Evolutionary conservation across 441 rosid species (phyloP).

Genomic region (Erodium moschatum): DNA sequence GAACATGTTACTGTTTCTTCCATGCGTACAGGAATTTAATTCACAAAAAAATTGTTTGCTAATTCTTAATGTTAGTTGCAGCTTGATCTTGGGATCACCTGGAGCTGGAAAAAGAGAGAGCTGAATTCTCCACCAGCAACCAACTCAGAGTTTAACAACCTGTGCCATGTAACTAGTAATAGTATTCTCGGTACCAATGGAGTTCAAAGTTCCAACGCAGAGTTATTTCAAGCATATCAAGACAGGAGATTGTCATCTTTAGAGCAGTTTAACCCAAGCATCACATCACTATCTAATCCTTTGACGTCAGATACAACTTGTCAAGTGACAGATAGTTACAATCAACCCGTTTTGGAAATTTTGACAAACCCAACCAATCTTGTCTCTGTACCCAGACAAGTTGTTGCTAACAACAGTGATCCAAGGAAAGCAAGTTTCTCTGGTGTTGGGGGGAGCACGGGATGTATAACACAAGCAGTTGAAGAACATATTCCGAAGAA

Average conservation of each 20-base stretch:
- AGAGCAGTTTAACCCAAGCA: slow-evolving; percentile 12
- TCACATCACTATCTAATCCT: slow-evolving; percentile 12
- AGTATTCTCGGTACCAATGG: neutral
- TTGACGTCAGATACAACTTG: slow-evolving; percentile 4
- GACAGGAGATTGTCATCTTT: slow-evolving; percentile 10
- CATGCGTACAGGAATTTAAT: neutral
- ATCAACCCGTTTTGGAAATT: slow-evolving; percentile 5
- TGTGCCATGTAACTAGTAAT: neutral
- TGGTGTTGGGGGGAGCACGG: slow-evolving; percentile 11
- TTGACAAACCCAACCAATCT: slow-evolving; percentile 7
- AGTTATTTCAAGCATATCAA: neutral
- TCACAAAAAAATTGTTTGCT: slow-evolving; percentile 3
- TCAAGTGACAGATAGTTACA: slow-evolving; percentile 10
- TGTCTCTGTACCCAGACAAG: slow-evolving; percentile 2
- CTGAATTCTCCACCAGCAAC: slow-evolving; percentile 9
- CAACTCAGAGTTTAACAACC: slow-evolving; percentile 9
- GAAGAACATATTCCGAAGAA: slow-evolving; percentile 18
- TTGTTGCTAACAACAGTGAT: slow-evolving; percentile 9
- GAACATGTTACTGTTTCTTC: neutral
- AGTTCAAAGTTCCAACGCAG: slow-evolving; percentile 8
- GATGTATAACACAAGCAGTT: slow-evolving; percentile 15
- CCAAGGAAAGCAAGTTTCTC: slow-evolving; percentile 10
- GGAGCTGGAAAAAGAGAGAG: slow-evolving; percentile 22
- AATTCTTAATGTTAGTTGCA: slow-evolving; percentile 16
- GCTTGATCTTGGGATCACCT: slow-evolving; percentile 24